A percentile compares a stretch with the other conserved stretches of the same genome.
Evolutionary conservation across 352 stramenopile species (phyloP).

Genomic region (Globisporangium solare): DNA sequence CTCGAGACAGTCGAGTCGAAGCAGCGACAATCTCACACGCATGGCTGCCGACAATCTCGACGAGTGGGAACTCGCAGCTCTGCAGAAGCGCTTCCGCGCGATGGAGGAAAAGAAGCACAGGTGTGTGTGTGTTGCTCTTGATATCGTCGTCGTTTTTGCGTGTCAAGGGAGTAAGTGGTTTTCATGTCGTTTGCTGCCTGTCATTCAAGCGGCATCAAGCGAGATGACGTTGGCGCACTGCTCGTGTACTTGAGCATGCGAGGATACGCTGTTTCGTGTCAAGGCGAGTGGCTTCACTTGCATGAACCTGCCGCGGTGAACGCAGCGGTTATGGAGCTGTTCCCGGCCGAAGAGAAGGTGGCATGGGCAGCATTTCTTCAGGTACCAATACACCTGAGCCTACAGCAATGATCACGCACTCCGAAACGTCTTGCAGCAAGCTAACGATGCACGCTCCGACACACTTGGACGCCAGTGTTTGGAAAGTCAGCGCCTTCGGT

Average conservation of each 20-base stretch:
- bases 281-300: background rate
- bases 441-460: background rate
- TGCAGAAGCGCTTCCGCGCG: constrained; percentile 47
- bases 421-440: background rate
- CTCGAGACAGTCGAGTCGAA: constrained; percentile 4
- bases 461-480: constrained; percentile 15
- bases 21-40: constrained; percentile 8
- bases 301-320: background rate
- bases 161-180: background rate
- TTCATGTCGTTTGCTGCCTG: background rate
- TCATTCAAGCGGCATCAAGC: constrained; percentile 6
- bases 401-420: too few relatives aligned
- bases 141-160: too few relatives aligned
- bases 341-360: constrained; percentile 7
- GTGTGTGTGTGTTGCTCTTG: constrained; percentile 13
- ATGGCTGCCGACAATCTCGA: constrained; percentile 22
- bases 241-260: constrained; percentile 4
- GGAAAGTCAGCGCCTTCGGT: constrained; percentile 23
- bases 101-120: constrained; percentile 38
- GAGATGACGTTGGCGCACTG: constrained; percentile 3
- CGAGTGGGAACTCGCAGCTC: constrained; percentile 43
- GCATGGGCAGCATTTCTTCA: constrained; percentile 13
- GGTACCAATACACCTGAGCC: background rate
- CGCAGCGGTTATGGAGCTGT: constrained; percentile 5
- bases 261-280: constrained; percentile 4